Conservation (phyloP, 169 alveolate genomes). For the Ichthyophthirius multifiliis region DNA sequence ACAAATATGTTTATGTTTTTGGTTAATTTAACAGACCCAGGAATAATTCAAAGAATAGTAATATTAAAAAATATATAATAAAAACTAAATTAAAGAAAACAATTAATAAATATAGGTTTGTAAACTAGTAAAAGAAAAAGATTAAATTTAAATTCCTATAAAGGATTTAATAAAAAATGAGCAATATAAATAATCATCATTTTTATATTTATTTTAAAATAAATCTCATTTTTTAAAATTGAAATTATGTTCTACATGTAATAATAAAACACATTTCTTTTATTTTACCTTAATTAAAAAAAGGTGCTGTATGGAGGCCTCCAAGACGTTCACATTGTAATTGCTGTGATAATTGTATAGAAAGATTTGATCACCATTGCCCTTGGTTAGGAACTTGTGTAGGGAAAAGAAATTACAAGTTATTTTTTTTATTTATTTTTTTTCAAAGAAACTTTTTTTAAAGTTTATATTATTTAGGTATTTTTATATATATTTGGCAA, state of each 20-base stretch:
- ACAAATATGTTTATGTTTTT: background rate
- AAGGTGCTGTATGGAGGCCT: conserved; percentile 78
- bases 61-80: background rate
- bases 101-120: no score
- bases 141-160: background rate
- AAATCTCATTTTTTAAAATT: conserved; percentile 43
- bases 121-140: background rate
- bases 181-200: background rate
- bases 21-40: conserved; percentile 31
- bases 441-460: background rate
- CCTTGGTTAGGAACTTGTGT: conserved; percentile 92
- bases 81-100: no score
- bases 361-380: conserved; percentile 92
- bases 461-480: background rate
- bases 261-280: no score
- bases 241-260: conserved; percentile 85
- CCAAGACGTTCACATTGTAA: conserved; percentile 90
- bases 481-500: background rate
- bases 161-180: background rate
- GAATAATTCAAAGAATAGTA: conserved; percentile 42
- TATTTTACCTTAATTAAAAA: no score
- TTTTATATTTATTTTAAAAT: background rate
- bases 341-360: conserved; percentile 90
- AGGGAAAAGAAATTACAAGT: conserved; percentile 87
- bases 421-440: conserved; percentile 27